Percentiles rank a stretch among this genome's conserved stretches.
These are phyloP conservation scores for Gentiana macrophylla DNA, from an alignment of 257 asterid species.

Conservation along the genomic window DNA sequence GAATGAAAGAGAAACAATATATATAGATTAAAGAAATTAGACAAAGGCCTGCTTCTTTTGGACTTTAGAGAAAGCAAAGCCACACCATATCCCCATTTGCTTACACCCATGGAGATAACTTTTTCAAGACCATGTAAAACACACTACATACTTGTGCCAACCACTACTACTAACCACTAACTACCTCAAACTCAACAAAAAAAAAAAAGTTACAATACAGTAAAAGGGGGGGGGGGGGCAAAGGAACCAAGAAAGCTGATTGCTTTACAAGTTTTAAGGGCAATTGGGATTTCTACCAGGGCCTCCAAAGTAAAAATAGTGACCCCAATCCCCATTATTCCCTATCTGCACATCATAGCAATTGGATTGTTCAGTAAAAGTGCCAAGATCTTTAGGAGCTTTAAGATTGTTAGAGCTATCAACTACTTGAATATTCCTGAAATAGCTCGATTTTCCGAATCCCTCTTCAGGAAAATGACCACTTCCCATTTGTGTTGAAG, in stretches of 20 bases:
- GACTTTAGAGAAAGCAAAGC: too few species aligned
- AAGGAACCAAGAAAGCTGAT: constrained; percentile 16
- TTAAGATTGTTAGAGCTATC: constrained; percentile 75
- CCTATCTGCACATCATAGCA: constrained; percentile 86
- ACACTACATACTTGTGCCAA: too few species aligned
- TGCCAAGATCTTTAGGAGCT: constrained; percentile 62
- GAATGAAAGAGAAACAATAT: too few species aligned
- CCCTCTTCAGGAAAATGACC: constrained; percentile 87
- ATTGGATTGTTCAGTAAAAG: constrained; percentile 69
- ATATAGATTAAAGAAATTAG: too few species aligned
- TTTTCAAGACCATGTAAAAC: too few species aligned
- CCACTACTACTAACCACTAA: constrained; percentile 12
- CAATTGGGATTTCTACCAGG: constrained; percentile 84
- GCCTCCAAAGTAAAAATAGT: constrained; percentile 83
- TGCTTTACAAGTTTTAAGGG: constrained; percentile 24
- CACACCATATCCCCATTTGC: too few species aligned
- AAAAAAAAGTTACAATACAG: constrained; percentile 15
- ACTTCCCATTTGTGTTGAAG: constrained; percentile 87
- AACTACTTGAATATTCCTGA: constrained; percentile 75
- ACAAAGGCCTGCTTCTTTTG: too few species aligned
- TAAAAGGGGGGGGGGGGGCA: not conserved
- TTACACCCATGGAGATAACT: too few species aligned
- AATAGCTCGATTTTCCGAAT: constrained; percentile 73
- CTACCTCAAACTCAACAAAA: constrained; percentile 16
- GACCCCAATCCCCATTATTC: constrained; percentile 78